Percentiles rank a stretch among this genome's conserved stretches.
phyloP scores from a whole-genome alignment of 306 rosid genomes.

The Crotalaria pallida region DNA sequence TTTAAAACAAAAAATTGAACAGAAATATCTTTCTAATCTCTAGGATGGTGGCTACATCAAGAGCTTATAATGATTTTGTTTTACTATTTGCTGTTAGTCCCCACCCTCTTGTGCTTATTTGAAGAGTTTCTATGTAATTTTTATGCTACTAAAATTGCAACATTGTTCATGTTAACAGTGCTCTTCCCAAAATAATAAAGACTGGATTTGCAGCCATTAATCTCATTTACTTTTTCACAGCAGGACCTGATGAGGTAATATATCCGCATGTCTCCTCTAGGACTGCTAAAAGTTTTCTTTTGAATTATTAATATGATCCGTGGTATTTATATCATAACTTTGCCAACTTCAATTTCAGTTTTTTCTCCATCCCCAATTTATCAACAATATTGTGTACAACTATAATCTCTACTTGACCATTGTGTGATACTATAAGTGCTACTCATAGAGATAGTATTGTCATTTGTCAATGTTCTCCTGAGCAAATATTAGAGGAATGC shows the following conservation, averaged over 20 bases:
- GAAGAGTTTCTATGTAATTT: slow-evolving; percentile 8
- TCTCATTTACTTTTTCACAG: slow-evolving; percentile 98
- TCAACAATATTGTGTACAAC: neutral
- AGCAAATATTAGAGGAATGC: neutral
- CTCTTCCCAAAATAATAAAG: slow-evolving; percentile 91
- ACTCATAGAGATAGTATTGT: neutral
- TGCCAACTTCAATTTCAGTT: neutral
- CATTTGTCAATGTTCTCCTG: neutral
- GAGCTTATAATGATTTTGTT: slow-evolving; percentile 4
- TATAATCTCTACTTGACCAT: neutral
- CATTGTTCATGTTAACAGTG: slow-evolving; percentile 48
- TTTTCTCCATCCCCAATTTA: neutral
- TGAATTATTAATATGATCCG: neutral
- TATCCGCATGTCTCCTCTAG: neutral
- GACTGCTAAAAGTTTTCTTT: neutral
- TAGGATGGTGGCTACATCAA: neutral
- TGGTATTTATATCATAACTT: neutral
- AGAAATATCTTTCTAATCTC: neutral
- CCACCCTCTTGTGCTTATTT: neutral
- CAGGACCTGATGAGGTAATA: slow-evolving; percentile 97
- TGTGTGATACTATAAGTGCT: neutral
- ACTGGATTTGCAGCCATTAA: slow-evolving; percentile 94
- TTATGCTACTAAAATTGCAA: slow-evolving; percentile 16
- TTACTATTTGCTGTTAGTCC: neutral
- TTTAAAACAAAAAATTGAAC: neutral